Percentiles rank a stretch among this genome's conserved stretches.
These are phyloP conservation scores for Gliomastix tumulicola DNA, from an alignment of 2,329 filamentous ascomycete species.

Conservation along the genomic window DNA sequence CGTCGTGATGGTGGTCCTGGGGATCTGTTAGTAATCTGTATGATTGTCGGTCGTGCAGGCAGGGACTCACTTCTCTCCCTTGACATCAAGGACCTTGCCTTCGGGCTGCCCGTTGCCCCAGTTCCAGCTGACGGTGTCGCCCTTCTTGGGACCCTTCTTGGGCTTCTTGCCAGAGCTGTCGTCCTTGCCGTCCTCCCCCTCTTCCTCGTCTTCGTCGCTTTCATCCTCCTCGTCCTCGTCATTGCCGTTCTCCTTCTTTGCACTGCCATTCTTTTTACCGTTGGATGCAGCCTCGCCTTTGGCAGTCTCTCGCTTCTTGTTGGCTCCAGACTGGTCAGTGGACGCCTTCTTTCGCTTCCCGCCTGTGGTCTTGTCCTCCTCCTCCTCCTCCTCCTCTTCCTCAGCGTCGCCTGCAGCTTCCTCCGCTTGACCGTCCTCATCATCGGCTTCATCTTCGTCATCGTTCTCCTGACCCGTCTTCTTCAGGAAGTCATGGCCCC, in stretches of 20 bases:
- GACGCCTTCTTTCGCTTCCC: constrained; percentile 17
- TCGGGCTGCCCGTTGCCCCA: constrained; percentile 35
- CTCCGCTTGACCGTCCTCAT: not conserved
- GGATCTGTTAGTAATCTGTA: not conserved
- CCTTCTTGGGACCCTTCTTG: constrained; percentile 24
- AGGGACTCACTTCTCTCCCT: constrained; percentile 26
- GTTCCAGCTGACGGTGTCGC: constrained; percentile 38
- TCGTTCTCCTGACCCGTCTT: constrained; percentile 11
- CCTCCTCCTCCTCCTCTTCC: constrained; percentile 2
- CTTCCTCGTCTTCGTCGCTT: constrained; percentile 7
- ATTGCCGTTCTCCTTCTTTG: constrained; percentile 11
- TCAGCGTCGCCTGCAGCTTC: constrained; percentile 1
- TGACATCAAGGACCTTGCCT: constrained; percentile 36
- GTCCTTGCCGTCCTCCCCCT: constrained; percentile 6
- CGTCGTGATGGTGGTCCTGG: constrained; percentile 28
- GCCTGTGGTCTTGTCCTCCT: constrained; percentile 7
- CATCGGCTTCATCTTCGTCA: constrained; percentile 5
- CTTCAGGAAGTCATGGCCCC: constrained; percentile 49
- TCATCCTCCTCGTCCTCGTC: constrained; percentile 6
- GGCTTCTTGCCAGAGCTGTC: constrained; percentile 9
- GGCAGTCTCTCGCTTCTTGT: constrained; percentile 22
- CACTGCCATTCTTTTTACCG: constrained; percentile 12
- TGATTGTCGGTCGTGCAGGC: not conserved
- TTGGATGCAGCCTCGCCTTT: constrained; percentile 11
- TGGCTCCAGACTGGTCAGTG: constrained; percentile 12